phyloP scores from a whole-genome alignment of 352 stramenopile species.

The Thalassiosira exigua region DNA sequence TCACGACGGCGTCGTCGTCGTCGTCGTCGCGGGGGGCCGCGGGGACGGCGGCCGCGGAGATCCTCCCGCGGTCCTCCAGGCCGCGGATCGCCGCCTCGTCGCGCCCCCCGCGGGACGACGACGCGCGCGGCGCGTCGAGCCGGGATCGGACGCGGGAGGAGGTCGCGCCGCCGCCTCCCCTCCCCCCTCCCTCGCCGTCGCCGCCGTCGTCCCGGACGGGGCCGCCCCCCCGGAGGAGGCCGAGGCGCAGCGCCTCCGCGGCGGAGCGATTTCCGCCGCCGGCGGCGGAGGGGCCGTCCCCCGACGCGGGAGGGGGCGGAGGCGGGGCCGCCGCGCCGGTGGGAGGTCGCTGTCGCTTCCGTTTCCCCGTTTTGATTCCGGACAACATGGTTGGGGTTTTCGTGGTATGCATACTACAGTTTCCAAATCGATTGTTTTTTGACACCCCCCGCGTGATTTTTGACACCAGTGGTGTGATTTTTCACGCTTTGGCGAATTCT shows the following conservation, averaged over 20 bases:
- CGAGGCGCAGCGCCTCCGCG: conserved; percentile 28
- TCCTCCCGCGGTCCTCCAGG: conserved; percentile 45
- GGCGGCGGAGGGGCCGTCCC: not conserved
- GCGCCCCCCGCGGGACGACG: conserved; percentile 1
- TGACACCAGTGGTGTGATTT: too few relatives aligned
- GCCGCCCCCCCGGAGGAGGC: conserved; percentile 4
- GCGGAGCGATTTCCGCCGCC: conserved; percentile 28
- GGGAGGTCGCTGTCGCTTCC: conserved; percentile 44
- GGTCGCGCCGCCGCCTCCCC: not conserved
- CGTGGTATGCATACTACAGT: not conserved
- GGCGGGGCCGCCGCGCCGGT: not conserved
- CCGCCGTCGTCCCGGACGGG: not conserved
- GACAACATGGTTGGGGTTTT: conserved; percentile 55
- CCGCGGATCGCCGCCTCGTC: conserved; percentile 1
- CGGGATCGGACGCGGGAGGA: conserved; percentile 4
- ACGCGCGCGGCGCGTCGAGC: conserved; percentile 2
- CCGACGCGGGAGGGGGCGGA: not conserved
- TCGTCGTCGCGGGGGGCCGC: not conserved
- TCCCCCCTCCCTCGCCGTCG: not conserved
- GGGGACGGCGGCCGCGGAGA: conserved; percentile 35
- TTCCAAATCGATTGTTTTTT: conserved; percentile 18
- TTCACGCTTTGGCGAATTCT: too few relatives aligned
- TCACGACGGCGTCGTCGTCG: not conserved
- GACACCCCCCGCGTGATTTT: too few relatives aligned
- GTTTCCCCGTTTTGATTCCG: conserved; percentile 73